A percentile compares a stretch with the other conserved stretches of the same genome.
These are phyloP conservation scores for Micractinium sp. DNA, from an alignment of 139 green algal genomes.

Conservation along the genomic window DNA sequence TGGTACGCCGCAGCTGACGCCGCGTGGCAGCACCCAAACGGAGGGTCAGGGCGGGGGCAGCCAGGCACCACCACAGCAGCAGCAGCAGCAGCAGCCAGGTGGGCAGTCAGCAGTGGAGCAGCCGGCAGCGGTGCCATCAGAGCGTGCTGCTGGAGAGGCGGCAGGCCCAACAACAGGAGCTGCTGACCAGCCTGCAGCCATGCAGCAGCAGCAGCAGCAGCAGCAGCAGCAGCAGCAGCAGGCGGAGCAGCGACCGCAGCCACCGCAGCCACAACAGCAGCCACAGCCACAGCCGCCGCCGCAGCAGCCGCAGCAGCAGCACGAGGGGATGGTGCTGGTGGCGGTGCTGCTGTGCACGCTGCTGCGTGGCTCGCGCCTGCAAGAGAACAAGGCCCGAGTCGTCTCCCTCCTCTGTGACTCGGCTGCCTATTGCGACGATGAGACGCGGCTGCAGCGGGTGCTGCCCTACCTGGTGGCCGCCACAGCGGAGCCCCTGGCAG, in stretches of 20 bases:
- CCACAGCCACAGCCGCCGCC: neutral
- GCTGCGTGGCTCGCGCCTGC: constrained; percentile 72
- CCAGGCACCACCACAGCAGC: neutral
- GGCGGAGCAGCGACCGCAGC: neutral
- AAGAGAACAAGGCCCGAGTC: constrained; percentile 65
- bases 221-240: constrained; percentile 4
- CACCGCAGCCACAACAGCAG: neutral
- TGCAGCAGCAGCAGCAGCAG: neutral
- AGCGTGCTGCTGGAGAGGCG: neutral
- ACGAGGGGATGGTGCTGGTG: constrained; percentile 76
- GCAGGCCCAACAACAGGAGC: neutral
- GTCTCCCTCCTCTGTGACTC: constrained; percentile 71
- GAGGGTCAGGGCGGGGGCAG: neutral
- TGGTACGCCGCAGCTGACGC: constrained; percentile 3
- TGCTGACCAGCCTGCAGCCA: neutral
- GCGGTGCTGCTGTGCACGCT: constrained; percentile 84
- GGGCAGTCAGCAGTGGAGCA: neutral
- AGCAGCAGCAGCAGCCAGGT: neutral
- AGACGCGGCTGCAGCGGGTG: constrained; percentile 80
- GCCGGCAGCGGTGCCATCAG: neutral
- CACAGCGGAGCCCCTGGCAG: constrained; percentile 27
- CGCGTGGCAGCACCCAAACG: neutral
- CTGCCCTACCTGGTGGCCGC: constrained; percentile 87
- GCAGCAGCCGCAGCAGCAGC: neutral
- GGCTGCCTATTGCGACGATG: constrained; percentile 71